Conservation (phyloP, 2,329 filamentous ascomycete genomes). For the Didymellaceae sp. region DNA sequence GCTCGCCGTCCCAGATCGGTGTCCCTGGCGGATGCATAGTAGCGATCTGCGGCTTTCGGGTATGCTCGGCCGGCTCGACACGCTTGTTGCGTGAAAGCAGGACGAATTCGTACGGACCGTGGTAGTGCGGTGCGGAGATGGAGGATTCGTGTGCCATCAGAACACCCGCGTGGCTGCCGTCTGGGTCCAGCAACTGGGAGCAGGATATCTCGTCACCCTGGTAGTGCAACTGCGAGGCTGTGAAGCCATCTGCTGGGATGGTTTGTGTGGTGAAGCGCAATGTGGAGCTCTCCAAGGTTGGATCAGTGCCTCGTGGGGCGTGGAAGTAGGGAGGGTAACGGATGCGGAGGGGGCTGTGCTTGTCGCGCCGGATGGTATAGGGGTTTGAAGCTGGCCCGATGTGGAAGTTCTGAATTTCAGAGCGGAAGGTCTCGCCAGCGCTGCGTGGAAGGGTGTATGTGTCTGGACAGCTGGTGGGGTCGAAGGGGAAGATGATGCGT, state of each 20-base stretch:
- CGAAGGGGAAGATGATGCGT: conserved; percentile 42
- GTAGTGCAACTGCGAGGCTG: conserved; percentile 33
- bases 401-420: conserved; percentile 37
- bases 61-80: conserved; percentile 23
- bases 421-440: conserved; percentile 37
- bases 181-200: conserved; percentile 32
- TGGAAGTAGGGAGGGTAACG: conserved; percentile 38
- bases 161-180: conserved; percentile 36
- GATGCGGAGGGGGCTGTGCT: conserved; percentile 29
- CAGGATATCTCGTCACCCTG: conserved; percentile 29
- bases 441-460: conserved; percentile 25
- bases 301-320: conserved; percentile 28
- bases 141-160: conserved; percentile 39
- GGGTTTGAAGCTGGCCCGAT: conserved; percentile 29
- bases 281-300: conserved; percentile 26
- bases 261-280: conserved; percentile 36
- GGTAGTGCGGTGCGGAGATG: conserved; percentile 26
- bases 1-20: conserved; percentile 39
- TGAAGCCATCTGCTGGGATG: conserved; percentile 37
- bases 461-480: conserved; percentile 42
- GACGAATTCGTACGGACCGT: conserved; percentile 37
- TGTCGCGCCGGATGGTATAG: conserved; percentile 40
- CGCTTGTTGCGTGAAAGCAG: conserved; percentile 38
- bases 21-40: conserved; percentile 42
- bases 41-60: conserved; percentile 17